Evolutionary conservation across 1,284 basidiomycete genomes (phyloP).

Genomic region (Xerocomus tenax): DNA sequence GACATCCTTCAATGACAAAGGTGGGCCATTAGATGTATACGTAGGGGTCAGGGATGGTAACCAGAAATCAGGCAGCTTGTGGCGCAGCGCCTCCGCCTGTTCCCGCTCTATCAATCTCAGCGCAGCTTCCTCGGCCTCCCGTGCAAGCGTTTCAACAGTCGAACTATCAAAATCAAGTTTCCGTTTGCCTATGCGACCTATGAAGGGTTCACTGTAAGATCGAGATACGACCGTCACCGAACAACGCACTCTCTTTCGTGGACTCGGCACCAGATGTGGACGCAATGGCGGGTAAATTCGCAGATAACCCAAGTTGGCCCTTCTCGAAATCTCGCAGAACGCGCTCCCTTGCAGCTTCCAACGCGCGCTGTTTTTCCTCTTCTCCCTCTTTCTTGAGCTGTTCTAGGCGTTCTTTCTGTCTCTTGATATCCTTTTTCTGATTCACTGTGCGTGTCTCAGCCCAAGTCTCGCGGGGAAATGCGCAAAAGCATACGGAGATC

Average conservation of each 20-base stretch:
- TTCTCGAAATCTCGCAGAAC: constrained; percentile 82
- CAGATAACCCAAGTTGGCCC: constrained; percentile 62
- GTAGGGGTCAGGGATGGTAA: constrained; percentile 82
- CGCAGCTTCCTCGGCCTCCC: constrained; percentile 79
- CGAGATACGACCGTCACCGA: background rate
- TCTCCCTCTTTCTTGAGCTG: constrained; percentile 67
- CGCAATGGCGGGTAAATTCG: constrained; percentile 27
- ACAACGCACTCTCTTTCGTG: constrained; percentile 31
- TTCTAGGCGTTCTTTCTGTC: constrained; percentile 70
- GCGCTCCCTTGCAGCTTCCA: constrained; percentile 70
- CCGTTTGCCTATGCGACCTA: constrained; percentile 56
- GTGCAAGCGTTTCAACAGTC: constrained; percentile 60
- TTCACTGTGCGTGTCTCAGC: constrained; percentile 42
- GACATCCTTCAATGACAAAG: constrained; percentile 60
- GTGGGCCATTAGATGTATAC: constrained; percentile 55
- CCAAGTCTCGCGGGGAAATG: background rate
- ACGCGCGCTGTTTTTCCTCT: constrained; percentile 56
- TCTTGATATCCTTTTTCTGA: constrained; percentile 87
- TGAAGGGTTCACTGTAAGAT: background rate
- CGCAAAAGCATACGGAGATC: constrained; percentile 52
- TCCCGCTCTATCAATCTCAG: constrained; percentile 74
- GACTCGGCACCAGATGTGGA: constrained; percentile 34
- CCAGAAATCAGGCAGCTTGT: constrained; percentile 93
- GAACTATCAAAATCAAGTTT: constrained; percentile 71
- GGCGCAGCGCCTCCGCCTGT: constrained; percentile 72